phyloP scores from a whole-genome alignment of 495 filamentous ascomycete genomes.

The Paragyromitra xinjiangensis region DNA sequence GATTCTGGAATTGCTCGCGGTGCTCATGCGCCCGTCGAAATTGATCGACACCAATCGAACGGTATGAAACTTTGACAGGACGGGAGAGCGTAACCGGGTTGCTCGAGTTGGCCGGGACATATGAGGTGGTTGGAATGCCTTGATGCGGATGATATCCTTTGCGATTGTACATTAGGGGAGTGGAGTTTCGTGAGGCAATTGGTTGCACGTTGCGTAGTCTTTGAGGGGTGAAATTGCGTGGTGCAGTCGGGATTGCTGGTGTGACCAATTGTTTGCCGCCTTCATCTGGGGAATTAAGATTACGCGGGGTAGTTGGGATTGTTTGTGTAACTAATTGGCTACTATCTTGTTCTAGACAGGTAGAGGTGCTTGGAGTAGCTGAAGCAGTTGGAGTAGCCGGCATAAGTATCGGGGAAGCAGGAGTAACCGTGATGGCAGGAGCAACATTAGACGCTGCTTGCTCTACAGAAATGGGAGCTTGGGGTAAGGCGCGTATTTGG shows the following conservation, averaged over 20 bases:
- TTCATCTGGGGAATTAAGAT: neutral
- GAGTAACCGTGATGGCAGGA: conserved; percentile 3
- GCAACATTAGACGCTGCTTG: neutral
- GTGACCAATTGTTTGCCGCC: neutral
- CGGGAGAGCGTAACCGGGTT: neutral
- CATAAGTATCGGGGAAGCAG: neutral
- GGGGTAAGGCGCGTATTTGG: neutral
- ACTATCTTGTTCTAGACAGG: neutral
- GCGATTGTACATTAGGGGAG: neutral
- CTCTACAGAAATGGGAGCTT: neutral
- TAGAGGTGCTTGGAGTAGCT: neutral
- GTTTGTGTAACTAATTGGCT: neutral
- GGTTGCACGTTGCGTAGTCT: neutral
- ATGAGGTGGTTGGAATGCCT: neutral
- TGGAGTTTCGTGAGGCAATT: neutral
- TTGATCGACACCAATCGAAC: neutral
- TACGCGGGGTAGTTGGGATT: neutral
- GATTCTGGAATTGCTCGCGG: neutral
- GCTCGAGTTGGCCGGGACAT: neutral
- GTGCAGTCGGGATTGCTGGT: neutral
- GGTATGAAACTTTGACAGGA: neutral
- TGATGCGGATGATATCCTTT: neutral
- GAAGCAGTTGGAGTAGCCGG: neutral
- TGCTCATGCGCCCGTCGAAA: neutral
- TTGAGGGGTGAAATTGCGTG: neutral